Evolutionary conservation across 371 early-diverging fungal genomes (phyloP).

Genomic region (Mucor saturninus): DNA sequence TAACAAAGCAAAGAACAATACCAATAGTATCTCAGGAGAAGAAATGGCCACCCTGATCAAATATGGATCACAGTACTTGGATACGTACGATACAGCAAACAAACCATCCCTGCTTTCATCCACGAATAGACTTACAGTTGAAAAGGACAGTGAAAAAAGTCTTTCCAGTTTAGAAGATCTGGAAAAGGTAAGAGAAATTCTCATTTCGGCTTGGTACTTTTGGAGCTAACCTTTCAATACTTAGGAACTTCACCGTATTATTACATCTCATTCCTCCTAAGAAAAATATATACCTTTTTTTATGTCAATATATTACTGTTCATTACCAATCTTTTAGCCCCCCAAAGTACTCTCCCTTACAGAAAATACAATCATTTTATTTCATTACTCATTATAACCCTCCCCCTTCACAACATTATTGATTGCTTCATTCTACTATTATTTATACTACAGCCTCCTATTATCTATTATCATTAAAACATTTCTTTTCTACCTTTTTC

Average conservation of each 20-base stretch:
- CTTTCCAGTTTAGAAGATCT: constrained; percentile 32
- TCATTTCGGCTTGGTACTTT: neutral
- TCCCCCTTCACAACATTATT: neutral
- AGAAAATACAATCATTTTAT: too few species aligned
- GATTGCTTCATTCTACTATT: neutral
- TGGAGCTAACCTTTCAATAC: neutral
- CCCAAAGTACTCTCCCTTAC: too few species aligned
- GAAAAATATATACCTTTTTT: neutral
- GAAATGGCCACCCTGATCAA: constrained; percentile 25
- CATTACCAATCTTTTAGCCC: neutral
- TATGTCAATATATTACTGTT: neutral
- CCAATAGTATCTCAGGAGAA: constrained; percentile 18
- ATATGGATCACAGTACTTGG: constrained; percentile 28
- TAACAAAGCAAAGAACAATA: neutral
- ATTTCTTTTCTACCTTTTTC: neutral
- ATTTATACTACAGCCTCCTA: neutral
- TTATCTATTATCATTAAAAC: neutral
- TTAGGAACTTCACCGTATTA: constrained; percentile 27
- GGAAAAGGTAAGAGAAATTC: constrained; percentile 27
- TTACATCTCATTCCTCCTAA: constrained; percentile 16
- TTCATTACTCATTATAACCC: neutral
- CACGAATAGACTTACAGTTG: constrained; percentile 6
- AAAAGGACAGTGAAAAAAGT: constrained; percentile 16
- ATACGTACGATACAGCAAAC: constrained; percentile 24
- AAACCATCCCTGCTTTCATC: neutral